Conservation (phyloP, 2,329 filamentous ascomycete genomes). For the Hypoxylon sp. region DNA sequence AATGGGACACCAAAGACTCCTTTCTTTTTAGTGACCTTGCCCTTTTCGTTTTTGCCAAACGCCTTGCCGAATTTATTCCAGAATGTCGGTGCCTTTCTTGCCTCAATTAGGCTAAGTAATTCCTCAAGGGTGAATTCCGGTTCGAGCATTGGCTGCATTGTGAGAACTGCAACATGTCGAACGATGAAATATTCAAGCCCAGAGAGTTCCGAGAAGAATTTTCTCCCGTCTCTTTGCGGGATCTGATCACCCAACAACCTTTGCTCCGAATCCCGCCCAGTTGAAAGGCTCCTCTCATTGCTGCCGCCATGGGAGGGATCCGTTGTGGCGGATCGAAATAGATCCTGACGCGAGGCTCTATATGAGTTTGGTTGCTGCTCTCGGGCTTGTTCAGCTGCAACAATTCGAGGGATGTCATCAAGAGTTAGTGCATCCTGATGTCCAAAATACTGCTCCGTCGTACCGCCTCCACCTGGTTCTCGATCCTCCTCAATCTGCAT, state of each 20-base stretch:
- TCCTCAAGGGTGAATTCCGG: constrained; percentile 95
- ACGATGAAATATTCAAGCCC: constrained; percentile 98
- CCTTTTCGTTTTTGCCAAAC: constrained; percentile 85
- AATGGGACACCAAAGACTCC: constrained; percentile 92
- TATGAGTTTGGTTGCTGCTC: constrained; percentile 89
- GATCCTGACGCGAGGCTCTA: constrained; percentile 79
- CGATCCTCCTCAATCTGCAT: constrained; percentile 88
- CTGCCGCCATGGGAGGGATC: constrained; percentile 78
- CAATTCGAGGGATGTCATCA: constrained; percentile 96
- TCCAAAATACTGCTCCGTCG: constrained; percentile 87
- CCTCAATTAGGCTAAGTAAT: constrained; percentile 91
- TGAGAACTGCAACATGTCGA: constrained; percentile 92
- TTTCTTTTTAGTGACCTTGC: constrained; percentile 87
- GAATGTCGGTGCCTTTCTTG: constrained; percentile 88
- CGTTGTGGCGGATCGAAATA: constrained; percentile 69
- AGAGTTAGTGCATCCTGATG: constrained; percentile 92
- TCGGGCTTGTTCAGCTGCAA: constrained; percentile 93
- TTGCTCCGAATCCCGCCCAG: constrained; percentile 65
- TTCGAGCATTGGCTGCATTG: constrained; percentile 93
- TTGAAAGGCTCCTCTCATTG: constrained; percentile 74
- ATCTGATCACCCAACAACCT: constrained; percentile 67
- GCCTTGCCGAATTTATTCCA: constrained; percentile 99
- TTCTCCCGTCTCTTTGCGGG: constrained; percentile 73
- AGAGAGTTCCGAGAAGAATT: constrained; percentile 96
- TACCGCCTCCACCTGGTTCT: constrained; percentile 76